These are phyloP conservation scores for Cenchrus purpureus DNA, from an alignment of 176 grass and related monocot species.

Conservation along the genomic window DNA sequence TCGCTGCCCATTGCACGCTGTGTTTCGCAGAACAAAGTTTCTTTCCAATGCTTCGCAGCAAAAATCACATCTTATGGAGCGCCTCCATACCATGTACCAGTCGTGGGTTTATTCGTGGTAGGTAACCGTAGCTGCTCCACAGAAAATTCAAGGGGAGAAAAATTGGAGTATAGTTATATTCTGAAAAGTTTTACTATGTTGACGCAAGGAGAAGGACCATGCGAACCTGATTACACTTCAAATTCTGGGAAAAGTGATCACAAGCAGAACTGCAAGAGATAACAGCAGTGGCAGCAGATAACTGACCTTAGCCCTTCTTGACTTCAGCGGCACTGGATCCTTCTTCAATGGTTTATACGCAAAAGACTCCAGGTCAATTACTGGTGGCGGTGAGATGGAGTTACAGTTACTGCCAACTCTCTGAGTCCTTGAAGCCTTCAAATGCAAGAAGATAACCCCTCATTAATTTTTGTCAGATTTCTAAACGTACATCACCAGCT, in stretches of 20 bases:
- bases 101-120: slow-evolving; percentile 26
- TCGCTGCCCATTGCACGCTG: neutral
- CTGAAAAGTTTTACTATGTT: slow-evolving; percentile 7
- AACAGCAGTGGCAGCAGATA: slow-evolving; percentile 33
- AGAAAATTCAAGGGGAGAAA: slow-evolving; percentile 20
- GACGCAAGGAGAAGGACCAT: neutral
- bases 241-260: slow-evolving; percentile 25
- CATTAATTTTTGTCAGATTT: slow-evolving; percentile 27
- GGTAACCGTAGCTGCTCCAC: slow-evolving; percentile 73
- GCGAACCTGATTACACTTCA: neutral
- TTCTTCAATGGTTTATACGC: slow-evolving; percentile 53
- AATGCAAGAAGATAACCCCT: slow-evolving; percentile 21
- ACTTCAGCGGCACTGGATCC: slow-evolving; percentile 36
- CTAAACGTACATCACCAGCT: neutral
- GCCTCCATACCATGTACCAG: slow-evolving; percentile 37
- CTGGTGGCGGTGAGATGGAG: neutral
- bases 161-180: neutral
- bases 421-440: slow-evolving; percentile 32
- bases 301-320: slow-evolving; percentile 73
- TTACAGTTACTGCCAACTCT: neutral
- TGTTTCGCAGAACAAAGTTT: neutral
- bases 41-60: neutral
- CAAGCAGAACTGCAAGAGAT: slow-evolving; percentile 30
- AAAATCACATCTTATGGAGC: neutral
- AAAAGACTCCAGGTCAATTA: slow-evolving; percentile 56